Evolutionary conservation across 2,329 filamentous ascomycete genomes (phyloP).

Genomic region (Botrytis pseudocinerea): DNA sequence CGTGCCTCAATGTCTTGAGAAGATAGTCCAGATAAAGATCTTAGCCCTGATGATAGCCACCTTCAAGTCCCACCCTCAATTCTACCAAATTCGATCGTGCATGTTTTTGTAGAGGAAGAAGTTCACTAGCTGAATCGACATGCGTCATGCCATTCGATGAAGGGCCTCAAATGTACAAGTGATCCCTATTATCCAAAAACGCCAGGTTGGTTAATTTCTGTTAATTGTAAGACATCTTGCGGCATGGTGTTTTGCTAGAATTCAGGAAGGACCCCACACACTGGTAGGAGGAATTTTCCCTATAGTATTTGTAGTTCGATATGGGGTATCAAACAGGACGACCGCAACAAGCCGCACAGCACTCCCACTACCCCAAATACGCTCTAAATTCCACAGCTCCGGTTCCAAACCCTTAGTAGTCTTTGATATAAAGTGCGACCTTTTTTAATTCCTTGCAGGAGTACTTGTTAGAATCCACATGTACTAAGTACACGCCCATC

Average conservation of each 20-base stretch:
- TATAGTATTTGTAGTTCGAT: slow-evolving; percentile 24
- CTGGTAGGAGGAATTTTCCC: slow-evolving; percentile 15
- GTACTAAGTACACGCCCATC: not conserved
- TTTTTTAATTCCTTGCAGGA: not conserved
- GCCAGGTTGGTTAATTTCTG: slow-evolving; percentile 22
- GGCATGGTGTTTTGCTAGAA: slow-evolving; percentile 26
- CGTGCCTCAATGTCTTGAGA: slow-evolving; percentile 27
- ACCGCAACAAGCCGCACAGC: slow-evolving; percentile 32
- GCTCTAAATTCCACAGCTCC: not conserved
- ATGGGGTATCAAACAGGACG: slow-evolving; percentile 30
- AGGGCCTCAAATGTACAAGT: slow-evolving; percentile 30
- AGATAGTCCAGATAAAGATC: slow-evolving; percentile 26
- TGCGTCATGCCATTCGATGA: slow-evolving; percentile 31
- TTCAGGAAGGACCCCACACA: slow-evolving; percentile 33
- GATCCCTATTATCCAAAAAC: slow-evolving; percentile 33
- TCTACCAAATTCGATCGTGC: slow-evolving; percentile 33
- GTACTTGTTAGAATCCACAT: not conserved
- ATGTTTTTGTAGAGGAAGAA: slow-evolving; percentile 27
- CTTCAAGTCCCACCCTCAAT: slow-evolving; percentile 29
- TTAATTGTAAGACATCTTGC: slow-evolving; percentile 21
- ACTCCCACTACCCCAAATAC: slow-evolving; percentile 9
- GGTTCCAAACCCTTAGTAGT: not conserved
- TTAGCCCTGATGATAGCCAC: slow-evolving; percentile 35
- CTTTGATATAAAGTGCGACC: not conserved
- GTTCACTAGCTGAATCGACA: slow-evolving; percentile 36